Base-by-base conservation (phyloP, 495 filamentous ascomycete species). In the Hypoxylon crocopeplum region DNA sequence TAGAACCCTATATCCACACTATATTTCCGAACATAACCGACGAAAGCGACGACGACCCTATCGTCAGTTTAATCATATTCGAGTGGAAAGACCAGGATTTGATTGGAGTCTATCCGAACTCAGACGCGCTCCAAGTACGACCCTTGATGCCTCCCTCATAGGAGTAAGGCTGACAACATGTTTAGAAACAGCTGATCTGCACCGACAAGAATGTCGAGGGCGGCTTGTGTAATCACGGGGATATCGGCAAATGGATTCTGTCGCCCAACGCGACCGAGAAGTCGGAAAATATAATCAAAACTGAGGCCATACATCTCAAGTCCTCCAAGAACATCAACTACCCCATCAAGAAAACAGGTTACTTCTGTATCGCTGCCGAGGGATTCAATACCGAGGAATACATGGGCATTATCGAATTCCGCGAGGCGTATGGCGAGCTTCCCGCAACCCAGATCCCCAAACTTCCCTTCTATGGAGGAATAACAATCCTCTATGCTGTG, bases 391-490 rank as follows among this genome's bases (percentile, higher is more conserved):
- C 78, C n/a, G 74, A 77, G 7, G 67, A 81, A 21, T 99, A 92
- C 69, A 84, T 79, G 49, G 94, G 87, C 2, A 84, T 92, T 16
- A 86, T 96, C 40, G 92, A 92, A 69, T 98, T 98, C 72, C 84
- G 91, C 52, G 97, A 98, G 74, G 89, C 94, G 10, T 99, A 92
- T 66, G 94, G 94, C 68, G 93, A 98, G 79, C 87, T 99, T 42
- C 92, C 94, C 1, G 94, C 89, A 17, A 88, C 91, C 7, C 92
- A 98, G 72, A 97, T 99, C 67, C 88, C 94, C 11, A 98, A 98
- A 72, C 84, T 99, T 47, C 93, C 95, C 1, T 99, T 99, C 74
- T 99, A 99, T 64, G 94, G 93, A 37, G 93, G 88, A 30, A 80
- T 98, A 58, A 93, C 95, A 2, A 95, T 99, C 56, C 85, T 92